Percentiles rank a stretch among this genome's conserved stretches.
Conservation (phyloP, 768 basidiomycete genomes). For the Tremella fuciformis region DNA sequence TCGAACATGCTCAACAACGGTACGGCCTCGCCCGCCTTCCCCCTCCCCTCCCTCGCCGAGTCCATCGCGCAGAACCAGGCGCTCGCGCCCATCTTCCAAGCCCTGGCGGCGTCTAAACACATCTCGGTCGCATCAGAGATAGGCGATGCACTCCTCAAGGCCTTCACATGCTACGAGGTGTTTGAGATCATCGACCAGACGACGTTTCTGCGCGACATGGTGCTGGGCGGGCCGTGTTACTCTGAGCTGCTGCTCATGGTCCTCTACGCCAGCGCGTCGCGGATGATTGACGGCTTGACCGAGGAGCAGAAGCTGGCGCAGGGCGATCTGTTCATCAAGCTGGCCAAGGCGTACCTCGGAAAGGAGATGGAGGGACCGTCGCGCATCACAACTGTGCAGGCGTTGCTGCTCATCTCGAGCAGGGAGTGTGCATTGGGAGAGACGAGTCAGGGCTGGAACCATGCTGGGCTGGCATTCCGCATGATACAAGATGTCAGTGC, state of each 20-base stretch:
- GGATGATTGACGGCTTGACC: slow-evolving; percentile 19
- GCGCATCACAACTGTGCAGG: slow-evolving; percentile 7
- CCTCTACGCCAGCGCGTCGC: slow-evolving; percentile 15
- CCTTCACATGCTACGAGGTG: slow-evolving; percentile 15
- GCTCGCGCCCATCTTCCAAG: slow-evolving; percentile 18
- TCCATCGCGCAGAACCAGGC: slow-evolving; percentile 13
- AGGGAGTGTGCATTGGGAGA: slow-evolving; percentile 11
- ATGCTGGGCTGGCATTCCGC: slow-evolving; percentile 16
- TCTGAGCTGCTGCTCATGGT: slow-evolving; percentile 23
- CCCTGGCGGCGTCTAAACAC: slow-evolving; percentile 18
- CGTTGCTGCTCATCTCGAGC: slow-evolving; percentile 2
- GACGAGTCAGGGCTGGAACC: slow-evolving; percentile 9
- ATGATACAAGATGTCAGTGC: slow-evolving; percentile 20
- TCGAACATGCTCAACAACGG: not conserved
- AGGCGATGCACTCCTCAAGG: slow-evolving; percentile 14
- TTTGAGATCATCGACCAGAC: slow-evolving; percentile 14
- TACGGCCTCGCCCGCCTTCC: not conserved
- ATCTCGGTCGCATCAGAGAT: slow-evolving; percentile 22
- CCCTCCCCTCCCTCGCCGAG: slow-evolving; percentile 9
- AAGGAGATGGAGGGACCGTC: slow-evolving; percentile 21
- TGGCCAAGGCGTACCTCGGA: slow-evolving; percentile 16
- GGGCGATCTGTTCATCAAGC: slow-evolving; percentile 16
- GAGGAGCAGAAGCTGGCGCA: slow-evolving; percentile 12
- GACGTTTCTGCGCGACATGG: slow-evolving; percentile 20
- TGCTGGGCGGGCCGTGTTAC: slow-evolving; percentile 13